A percentile compares a stretch with the other conserved stretches of the same genome.
phyloP scores from a whole-genome alignment of 306 rosid genomes.

The Rubus idaeus region DNA sequence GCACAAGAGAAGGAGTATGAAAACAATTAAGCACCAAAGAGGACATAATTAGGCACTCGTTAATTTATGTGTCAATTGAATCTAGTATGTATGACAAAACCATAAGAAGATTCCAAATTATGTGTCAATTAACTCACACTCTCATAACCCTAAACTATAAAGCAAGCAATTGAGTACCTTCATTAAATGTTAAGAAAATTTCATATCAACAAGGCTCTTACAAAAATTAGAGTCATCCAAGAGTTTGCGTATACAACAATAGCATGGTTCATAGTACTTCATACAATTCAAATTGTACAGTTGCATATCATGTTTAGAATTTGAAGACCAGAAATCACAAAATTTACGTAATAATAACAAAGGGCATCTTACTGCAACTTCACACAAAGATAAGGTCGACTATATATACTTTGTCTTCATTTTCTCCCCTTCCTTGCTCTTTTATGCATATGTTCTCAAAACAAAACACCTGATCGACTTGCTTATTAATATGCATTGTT shows the following conservation, averaged over 20 bases:
- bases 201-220: too few relatives aligned
- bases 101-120: too few relatives aligned
- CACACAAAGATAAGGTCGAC: conserved; percentile 10
- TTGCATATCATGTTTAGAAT: background rate
- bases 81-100: too few relatives aligned
- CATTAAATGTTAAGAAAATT: too few relatives aligned
- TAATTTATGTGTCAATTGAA: too few relatives aligned
- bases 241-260: background rate
- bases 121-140: too few relatives aligned
- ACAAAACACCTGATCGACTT: background rate
- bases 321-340: background rate
- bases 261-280: conserved; percentile 25
- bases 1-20: too few relatives aligned
- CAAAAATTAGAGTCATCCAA: background rate
- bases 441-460: background rate
- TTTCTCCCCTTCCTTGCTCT: background rate
- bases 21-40: too few relatives aligned
- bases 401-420: background rate
- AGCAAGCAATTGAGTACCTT: too few relatives aligned
- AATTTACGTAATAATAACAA: conserved; percentile 9
- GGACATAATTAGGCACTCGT: too few relatives aligned
- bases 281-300: background rate
- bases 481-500: background rate
- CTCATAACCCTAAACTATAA: too few relatives aligned
- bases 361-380: background rate